phyloP scores from a whole-genome alignment of 441 rosid genomes.

The Theobroma grandiflorum region DNA sequence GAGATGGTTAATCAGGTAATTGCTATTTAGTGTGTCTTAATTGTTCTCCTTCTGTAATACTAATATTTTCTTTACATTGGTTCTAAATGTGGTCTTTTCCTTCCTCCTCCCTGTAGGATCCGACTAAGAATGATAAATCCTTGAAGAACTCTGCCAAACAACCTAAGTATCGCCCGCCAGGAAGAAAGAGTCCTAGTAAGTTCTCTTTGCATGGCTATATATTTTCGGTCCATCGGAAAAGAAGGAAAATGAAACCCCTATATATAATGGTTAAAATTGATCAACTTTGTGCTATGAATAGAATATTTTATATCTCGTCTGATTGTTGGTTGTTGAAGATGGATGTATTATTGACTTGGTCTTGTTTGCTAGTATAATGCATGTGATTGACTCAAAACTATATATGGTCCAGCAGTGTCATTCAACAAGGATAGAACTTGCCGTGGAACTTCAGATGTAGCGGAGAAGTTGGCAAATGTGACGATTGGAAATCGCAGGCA shows the following conservation, averaged over 20 bases:
- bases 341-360: not conserved
- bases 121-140: conserved; percentile 53
- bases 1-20: conserved; percentile 66
- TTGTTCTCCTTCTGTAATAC: not conserved
- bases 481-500: conserved; percentile 54
- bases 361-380: not conserved
- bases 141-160: conserved; percentile 51
- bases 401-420: conserved; percentile 35
- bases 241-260: not conserved
- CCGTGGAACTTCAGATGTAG: conserved; percentile 54
- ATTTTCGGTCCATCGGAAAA: not conserved
- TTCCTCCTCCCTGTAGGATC: conserved; percentile 47
- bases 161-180: conserved; percentile 70
- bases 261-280: not conserved
- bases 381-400: not conserved
- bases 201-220: not conserved
- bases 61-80: not conserved
- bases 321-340: not conserved
- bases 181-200: conserved; percentile 86
- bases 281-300: not conserved
- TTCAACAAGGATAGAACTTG: conserved; percentile 50
- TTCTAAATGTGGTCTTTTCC: not conserved
- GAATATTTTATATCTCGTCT: not conserved
- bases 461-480: conserved; percentile 64
- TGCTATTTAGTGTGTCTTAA: not conserved